Evolutionary conservation across 2,329 filamentous ascomycete genomes (phyloP).

Genomic region (Nothomitra cinnamomea): DNA sequence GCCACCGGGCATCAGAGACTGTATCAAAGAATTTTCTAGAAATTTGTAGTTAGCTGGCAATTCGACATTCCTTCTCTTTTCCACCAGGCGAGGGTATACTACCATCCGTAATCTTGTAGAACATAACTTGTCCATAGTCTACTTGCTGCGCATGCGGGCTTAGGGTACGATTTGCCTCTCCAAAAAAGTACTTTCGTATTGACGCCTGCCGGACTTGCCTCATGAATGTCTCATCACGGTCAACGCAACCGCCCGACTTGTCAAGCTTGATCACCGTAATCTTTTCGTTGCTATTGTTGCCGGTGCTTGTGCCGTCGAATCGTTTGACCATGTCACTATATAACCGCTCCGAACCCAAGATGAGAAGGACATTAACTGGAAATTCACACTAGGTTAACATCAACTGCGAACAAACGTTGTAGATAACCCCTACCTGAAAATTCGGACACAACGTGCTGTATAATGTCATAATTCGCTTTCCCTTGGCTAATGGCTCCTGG

Average conservation of each 20-base stretch:
- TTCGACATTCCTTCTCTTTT: background rate
- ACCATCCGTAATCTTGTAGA: slow-evolving; percentile 55
- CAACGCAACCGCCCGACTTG: slow-evolving; percentile 71
- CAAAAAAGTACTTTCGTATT: slow-evolving; percentile 91
- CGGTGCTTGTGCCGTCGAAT: slow-evolving; percentile 37
- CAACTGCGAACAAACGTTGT: slow-evolving; percentile 4
- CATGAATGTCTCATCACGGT: slow-evolving; percentile 57
- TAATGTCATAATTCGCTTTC: slow-evolving; percentile 53
- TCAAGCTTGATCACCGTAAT: slow-evolving; percentile 64
- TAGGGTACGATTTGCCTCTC: slow-evolving; percentile 55
- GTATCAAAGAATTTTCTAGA: background rate
- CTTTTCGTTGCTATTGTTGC: slow-evolving; percentile 42
- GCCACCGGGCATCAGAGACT: slow-evolving; percentile 22
- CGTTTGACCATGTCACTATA: slow-evolving; percentile 56
- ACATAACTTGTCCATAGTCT: slow-evolving; percentile 53
- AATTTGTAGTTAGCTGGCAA: background rate
- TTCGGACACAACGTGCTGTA: slow-evolving; percentile 62
- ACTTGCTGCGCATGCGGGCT: slow-evolving; percentile 79
- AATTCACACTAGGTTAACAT: background rate
- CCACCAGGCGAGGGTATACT: slow-evolving; percentile 10
- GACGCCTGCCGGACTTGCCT: slow-evolving; percentile 55
- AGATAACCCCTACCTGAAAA: slow-evolving; percentile 36
- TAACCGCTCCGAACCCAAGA: slow-evolving; percentile 63
- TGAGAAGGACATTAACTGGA: slow-evolving; percentile 59
- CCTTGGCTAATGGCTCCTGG: slow-evolving; percentile 51